Evolutionary conservation across 768 basidiomycete species (phyloP).

Genomic region (Royoungia palumana): DNA sequence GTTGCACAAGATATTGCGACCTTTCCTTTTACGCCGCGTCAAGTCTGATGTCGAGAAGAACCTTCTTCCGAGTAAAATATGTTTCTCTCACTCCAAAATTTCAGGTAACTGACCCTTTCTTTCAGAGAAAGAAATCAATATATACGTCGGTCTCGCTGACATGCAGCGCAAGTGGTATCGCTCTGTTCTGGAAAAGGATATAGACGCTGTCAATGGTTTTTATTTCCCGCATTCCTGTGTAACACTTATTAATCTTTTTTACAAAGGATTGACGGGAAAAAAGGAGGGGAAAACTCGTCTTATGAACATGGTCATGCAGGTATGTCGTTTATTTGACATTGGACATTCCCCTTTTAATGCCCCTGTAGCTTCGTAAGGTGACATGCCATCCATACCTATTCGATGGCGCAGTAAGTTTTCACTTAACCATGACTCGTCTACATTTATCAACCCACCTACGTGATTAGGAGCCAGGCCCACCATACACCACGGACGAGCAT

Average conservation of each 20-base stretch:
- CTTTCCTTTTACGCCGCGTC: slow-evolving; percentile 90
- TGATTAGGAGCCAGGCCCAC: slow-evolving; percentile 88
- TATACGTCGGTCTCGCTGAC: slow-evolving; percentile 93
- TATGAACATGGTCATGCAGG: slow-evolving; percentile 99
- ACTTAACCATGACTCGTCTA: not conserved
- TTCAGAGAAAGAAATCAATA: slow-evolving; percentile 95
- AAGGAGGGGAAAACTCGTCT: slow-evolving; percentile 97
- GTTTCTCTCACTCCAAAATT: not conserved
- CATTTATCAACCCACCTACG: not conserved
- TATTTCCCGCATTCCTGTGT: not conserved
- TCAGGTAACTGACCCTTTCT: not conserved
- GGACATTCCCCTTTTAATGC: not conserved
- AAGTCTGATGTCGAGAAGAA: slow-evolving; percentile 98
- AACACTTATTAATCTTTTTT: not conserved
- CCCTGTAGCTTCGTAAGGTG: slow-evolving; percentile 64
- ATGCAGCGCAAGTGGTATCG: slow-evolving; percentile 99
- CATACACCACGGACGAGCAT: slow-evolving; percentile 98
- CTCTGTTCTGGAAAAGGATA: slow-evolving; percentile 93
- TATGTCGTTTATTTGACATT: slow-evolving; percentile 26
- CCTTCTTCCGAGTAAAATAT: slow-evolving; percentile 73
- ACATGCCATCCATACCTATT: slow-evolving; percentile 91
- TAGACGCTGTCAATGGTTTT: slow-evolving; percentile 94
- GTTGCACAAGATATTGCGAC: slow-evolving; percentile 92
- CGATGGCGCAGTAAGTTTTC: slow-evolving; percentile 71
- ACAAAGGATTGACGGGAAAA: slow-evolving; percentile 84